Base-by-base conservation (phyloP, 2,329 filamentous ascomycete genomes). In the Clarireedia sp. region DNA sequence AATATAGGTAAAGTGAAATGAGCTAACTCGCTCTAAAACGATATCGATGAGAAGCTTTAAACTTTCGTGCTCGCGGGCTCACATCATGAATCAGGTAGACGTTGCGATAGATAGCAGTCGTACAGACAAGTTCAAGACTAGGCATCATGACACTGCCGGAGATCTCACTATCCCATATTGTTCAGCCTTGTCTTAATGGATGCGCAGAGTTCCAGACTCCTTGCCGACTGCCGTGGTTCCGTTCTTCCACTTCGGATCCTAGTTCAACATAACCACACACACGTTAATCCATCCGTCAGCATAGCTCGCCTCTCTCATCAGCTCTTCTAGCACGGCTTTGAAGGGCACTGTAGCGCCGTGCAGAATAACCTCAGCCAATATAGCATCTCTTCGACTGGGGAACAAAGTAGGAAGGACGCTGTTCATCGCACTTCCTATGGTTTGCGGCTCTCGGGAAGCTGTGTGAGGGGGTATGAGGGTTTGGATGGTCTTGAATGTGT, bases 281-380 rank as follows among this genome's bases (percentile, higher is more conserved):
- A 96, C 72, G 70, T 90, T 89, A 24, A 96, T 71, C 86, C 91
- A 99, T 0, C 94, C 94, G 72, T 99, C 94, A 0, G 90, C 84
- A 74, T 96, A 97, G 1, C 89, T 83, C 3, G 88, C 87, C 66
- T 87, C 86, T 55, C 84, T 80, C 72, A 94, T 87, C 56, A 99
- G 70, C 47, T 96, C 92, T 66, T 90, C 87, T 17, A 99, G 71
- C 23, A 85, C 85, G 1, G 90, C 87, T 57, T 76, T 73, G 74
- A 97, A 87, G 1, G 94, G 92, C 57, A 96, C 80, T 0, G 83
- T 79, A 1, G 85, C 89, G 1, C 94, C 94, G 73, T 99, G 94
- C 64, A 97, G 72, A 6, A 97, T 79, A 2, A 88, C 87, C 57
- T 87, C 85, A 1, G 92, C 94, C 48, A 96, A 78, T 10, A 96